A percentile compares a stretch with the other conserved stretches of the same genome.
Conservation (phyloP, 371 early-diverging fungal genomes). For the Sporodiniella umbellata region DNA sequence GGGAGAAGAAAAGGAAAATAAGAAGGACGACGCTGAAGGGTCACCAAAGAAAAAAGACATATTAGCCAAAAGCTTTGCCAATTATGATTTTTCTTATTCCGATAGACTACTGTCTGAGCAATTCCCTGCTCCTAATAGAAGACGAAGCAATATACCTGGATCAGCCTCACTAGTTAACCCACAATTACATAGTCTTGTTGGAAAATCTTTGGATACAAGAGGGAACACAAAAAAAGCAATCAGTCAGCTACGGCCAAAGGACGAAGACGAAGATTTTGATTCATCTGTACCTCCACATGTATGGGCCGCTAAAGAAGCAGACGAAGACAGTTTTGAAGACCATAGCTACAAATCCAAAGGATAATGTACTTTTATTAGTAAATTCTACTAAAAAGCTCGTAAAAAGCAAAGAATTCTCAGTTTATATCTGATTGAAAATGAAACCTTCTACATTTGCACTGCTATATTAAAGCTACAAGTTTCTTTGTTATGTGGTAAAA, state of each 20-base stretch:
- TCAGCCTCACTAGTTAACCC: conserved; percentile 9
- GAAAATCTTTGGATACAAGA: conserved; percentile 24
- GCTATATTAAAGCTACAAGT: no score
- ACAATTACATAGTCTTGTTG: conserved; percentile 19
- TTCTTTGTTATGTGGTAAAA: no score
- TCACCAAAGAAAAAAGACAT: conserved; percentile 12
- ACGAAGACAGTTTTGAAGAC: background rate
- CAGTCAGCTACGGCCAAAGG: conserved; percentile 4
- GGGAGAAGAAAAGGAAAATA: background rate
- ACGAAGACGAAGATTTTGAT: conserved; percentile 17
- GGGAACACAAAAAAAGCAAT: conserved; percentile 12
- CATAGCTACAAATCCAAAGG: background rate
- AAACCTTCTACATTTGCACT: no score
- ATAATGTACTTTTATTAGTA: no score
- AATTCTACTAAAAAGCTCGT: no score
- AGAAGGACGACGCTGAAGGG: background rate
- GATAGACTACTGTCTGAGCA: conserved; percentile 22
- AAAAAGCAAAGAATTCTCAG: no score
- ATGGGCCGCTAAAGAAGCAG: conserved; percentile 12
- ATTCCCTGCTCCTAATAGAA: conserved; percentile 16
- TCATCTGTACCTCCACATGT: conserved; percentile 14
- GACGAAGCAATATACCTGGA: conserved; percentile 6
- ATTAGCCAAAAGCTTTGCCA: conserved; percentile 21
- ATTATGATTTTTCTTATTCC: conserved; percentile 21
- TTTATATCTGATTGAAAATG: no score